A percentile compares a stretch with the other conserved stretches of the same genome.
Evolutionary conservation across 2,329 filamentous ascomycete species (phyloP).

Genomic region (Epichloe sibirici): DNA sequence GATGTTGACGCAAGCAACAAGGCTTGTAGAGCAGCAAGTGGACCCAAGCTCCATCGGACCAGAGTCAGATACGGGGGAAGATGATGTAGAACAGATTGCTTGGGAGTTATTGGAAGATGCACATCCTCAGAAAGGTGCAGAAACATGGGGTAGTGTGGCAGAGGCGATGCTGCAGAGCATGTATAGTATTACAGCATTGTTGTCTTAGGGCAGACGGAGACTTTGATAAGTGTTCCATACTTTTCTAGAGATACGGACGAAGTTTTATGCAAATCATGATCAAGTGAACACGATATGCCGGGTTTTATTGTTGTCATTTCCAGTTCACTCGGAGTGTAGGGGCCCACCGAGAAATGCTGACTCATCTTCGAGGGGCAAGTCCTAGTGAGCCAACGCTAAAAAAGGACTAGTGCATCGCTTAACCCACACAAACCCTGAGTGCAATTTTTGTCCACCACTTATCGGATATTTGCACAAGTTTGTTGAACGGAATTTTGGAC

Average conservation of each 20-base stretch:
- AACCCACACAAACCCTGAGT: slow-evolving; percentile 25
- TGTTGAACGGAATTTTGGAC: slow-evolving; percentile 19
- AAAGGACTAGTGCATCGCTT: slow-evolving; percentile 22
- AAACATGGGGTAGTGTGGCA: slow-evolving; percentile 22
- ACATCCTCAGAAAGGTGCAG: slow-evolving; percentile 10
- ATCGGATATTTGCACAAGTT: slow-evolving; percentile 10
- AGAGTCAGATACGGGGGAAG: background rate
- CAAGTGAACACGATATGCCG: background rate
- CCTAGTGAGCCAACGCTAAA: slow-evolving; percentile 14
- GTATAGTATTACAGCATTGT: slow-evolving; percentile 11
- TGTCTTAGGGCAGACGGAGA: slow-evolving; percentile 6
- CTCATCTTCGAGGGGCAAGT: slow-evolving; percentile 20
- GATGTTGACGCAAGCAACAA: slow-evolving; percentile 12
- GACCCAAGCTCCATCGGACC: slow-evolving; percentile 12
- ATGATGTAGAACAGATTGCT: slow-evolving; percentile 21
- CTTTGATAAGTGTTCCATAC: background rate
- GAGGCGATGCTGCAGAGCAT: slow-evolving; percentile 17
- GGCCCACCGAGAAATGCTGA: slow-evolving; percentile 8
- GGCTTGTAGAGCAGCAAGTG: slow-evolving; percentile 14
- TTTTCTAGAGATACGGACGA: too few relatives aligned
- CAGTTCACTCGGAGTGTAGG: background rate
- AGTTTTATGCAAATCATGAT: background rate
- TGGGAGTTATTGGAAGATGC: slow-evolving; percentile 20
- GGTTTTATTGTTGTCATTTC: background rate
- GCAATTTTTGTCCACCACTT: slow-evolving; percentile 24